Evolutionary conservation across 129 eudicot genomes (phyloP), one percentile per base, ranked within the genome.

Genomic region (Flaveria bidentis): DNA sequence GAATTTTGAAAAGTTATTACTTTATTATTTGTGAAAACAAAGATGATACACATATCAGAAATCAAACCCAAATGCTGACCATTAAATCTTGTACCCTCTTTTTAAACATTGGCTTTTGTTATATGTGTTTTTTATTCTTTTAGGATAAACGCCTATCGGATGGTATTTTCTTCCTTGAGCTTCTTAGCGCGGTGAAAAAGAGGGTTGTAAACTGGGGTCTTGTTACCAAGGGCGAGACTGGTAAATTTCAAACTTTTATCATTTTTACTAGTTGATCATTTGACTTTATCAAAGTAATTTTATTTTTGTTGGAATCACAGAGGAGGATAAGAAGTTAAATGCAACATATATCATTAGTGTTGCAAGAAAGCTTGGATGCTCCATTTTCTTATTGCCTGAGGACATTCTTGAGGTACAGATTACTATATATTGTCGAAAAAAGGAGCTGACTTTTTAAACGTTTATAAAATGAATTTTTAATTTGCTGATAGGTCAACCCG

Each of bases 131-230:
- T 68, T 18, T 23, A 15, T n/a, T 68, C 26, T 28, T 51, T 39
- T 73, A 93, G 98, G 98, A 93, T 80, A 93, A 88, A 82, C 82
- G 61, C 77, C 86, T 93, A 52, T 79, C 97, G 13, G 84, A 36
- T 70, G 98, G 98, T 33, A 70, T 75, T 25, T 93, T 93, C 90
- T 93, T 93, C 81, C 96, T 90, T 36, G 98, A 93, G 72, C 97
- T 90, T 72, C 91, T 93, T 17, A 88, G 91, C 71, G 87, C 91
- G 2, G 98, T 93, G 68, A 87, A 90, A 78, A 89, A 96, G 57
- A 87, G 98, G 81, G 98, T 93, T 63, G 98, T 93, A 75, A 90
- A 90, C 81, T 93, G 98, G 98, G 82, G 87, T 83, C 91, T 93
- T 64, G 97, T 93, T 11, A 90, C 98, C 69, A 90, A 84, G 78